These are phyloP conservation scores for Nectriaceae sp. DNA, from an alignment of 2,329 filamentous ascomycete genomes.

Conservation along the genomic window DNA sequence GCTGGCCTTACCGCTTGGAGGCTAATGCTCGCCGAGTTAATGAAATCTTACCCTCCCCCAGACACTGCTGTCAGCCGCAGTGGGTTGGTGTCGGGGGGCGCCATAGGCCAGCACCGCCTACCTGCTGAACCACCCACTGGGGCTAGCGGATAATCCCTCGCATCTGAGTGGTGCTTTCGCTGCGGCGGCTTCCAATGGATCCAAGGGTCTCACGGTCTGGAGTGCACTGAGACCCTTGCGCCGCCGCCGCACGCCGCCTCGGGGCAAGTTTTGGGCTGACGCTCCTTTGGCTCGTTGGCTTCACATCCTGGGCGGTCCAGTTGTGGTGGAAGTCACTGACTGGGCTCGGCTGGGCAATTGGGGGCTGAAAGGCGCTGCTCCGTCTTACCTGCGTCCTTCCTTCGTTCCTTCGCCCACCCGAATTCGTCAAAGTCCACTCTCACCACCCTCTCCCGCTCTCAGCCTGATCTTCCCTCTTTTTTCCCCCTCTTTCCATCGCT, in stretches of 20 bases:
- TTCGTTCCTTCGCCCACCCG: not conserved
- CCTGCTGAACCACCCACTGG: not conserved
- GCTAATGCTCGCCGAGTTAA: not conserved
- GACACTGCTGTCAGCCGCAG: constrained; percentile 15
- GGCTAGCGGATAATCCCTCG: no score
- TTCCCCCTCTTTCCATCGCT: not conserved
- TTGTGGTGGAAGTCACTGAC: not conserved
- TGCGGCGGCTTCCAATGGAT: no score
- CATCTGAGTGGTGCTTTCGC: no score
- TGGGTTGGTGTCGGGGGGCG: constrained; percentile 1
- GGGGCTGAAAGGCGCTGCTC: not conserved
- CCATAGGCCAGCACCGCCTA: not conserved
- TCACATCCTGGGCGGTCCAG: not conserved
- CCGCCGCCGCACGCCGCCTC: not conserved
- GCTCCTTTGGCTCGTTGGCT: not conserved
- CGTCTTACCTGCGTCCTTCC: not conserved
- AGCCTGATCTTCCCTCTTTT: not conserved
- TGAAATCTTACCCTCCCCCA: constrained; percentile 1
- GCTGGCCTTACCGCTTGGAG: not conserved
- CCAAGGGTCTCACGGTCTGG: not conserved
- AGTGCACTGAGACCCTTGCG: not conserved
- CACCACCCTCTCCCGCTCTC: not conserved
- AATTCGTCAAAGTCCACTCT: not conserved
- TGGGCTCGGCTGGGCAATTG: not conserved
- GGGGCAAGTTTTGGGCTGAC: not conserved